Conservation (phyloP, 2,329 filamentous ascomycete species). For the Domatiomyces globalis region DNA sequence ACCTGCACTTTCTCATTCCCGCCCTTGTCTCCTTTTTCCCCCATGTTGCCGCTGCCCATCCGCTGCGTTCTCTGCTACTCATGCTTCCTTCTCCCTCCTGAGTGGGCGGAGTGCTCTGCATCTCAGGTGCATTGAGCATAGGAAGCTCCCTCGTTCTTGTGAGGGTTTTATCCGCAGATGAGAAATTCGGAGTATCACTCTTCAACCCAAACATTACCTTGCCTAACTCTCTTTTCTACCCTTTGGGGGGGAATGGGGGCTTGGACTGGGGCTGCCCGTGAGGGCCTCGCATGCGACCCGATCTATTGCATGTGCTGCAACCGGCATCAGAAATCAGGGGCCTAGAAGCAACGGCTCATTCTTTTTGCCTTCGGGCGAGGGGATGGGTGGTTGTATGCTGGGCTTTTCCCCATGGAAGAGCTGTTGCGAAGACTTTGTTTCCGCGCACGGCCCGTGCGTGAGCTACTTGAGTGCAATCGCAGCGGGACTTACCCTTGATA, state of each 20-base stretch:
- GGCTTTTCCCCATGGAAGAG: conserved; percentile 63
- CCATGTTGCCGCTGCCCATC: conserved; percentile 71
- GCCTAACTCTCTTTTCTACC: conserved; percentile 24
- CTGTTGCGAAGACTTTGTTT: conserved; percentile 84
- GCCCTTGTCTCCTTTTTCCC: conserved; percentile 23
- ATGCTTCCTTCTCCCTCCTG: conserved; percentile 24
- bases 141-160: not conserved
- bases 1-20: not conserved
- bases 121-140: not conserved
- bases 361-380: conserved; percentile 20
- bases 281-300: conserved; percentile 70
- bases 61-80: conserved; percentile 92
- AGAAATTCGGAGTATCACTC: conserved; percentile 93
- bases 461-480: conserved; percentile 92
- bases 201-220: conserved; percentile 49
- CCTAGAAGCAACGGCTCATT: conserved; percentile 22
- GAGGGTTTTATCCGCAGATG: conserved; percentile 52
- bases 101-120: conserved; percentile 6
- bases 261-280: conserved; percentile 51
- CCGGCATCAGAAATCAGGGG: conserved; percentile 83
- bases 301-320: conserved; percentile 53
- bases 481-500: conserved; percentile 44
- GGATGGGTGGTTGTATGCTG: conserved; percentile 19
- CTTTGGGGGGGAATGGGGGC: conserved; percentile 23
- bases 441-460: conserved; percentile 10